Base-by-base conservation (phyloP, 1,284 basidiomycete genomes). In the Fomes fomentarius region DNA sequence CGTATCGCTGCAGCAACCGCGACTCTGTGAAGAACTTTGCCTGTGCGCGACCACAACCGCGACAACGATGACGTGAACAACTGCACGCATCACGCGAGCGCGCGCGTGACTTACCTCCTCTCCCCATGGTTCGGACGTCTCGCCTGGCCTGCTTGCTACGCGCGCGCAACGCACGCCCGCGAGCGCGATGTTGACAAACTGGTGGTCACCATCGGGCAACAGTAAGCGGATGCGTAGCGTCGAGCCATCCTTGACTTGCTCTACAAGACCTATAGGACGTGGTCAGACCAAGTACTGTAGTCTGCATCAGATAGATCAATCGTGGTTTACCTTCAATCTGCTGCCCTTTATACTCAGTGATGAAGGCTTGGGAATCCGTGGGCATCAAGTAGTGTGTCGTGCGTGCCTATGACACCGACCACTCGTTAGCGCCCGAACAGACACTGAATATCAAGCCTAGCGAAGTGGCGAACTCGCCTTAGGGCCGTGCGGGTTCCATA, bases 21-120 rank as follows among this genome's bases (percentile, higher is more conserved):
- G 87, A 89, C 75, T 99, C 96, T 54, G 91, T 92, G 74, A 98
- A 99, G 77, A 90, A 95, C 75, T 90, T 94, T 46, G 95, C 93
- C 89, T 98, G 70, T 28, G 70, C 10, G 40, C 47, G 19, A 47
- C 46, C 50, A 57, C 43, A 51, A 30, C 39, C 39, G 15, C 31
- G 19, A 44, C 43, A n/a, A 30, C 31, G 35, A 28, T 5, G 17
- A n/a, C n/a, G n/a, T n/a, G n/a, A n/a, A n/a, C n/a, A n/a, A n/a
- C n/a, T n/a, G n/a, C n/a, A n/a, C 21, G 14, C 19, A 2, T 19
- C 31, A 52, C 39, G 19, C 28, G 54, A 50, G 54, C 43, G 39
- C 14, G 12, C 38, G 38, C 38, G 11, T 24, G 19, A 73, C 79
- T 61, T 56, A 91, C 92, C 77, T 94, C 93, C 75, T 95, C 93